Percentiles rank a stretch among this genome's conserved stretches.
These are phyloP conservation scores for Lactarius sp. DNA, from an alignment of 768 basidiomycete genomes.

Conservation along the genomic window DNA sequence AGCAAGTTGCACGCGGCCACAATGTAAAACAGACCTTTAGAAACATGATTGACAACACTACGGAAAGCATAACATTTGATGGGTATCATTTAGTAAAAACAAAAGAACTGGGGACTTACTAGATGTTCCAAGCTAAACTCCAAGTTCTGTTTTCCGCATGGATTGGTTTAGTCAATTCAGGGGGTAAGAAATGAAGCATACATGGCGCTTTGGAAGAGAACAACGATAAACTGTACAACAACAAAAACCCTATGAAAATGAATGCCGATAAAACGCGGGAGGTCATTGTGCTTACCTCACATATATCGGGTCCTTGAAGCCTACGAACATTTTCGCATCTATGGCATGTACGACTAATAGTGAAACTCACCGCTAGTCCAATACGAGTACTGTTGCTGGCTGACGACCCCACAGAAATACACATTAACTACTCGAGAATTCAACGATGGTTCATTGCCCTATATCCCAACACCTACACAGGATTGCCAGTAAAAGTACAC, in stretches of 20 bases:
- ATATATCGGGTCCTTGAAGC: neutral
- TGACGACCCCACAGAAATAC: neutral
- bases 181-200: neutral
- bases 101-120: neutral
- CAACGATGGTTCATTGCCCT: neutral
- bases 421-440: neutral
- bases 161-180: neutral
- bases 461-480: neutral
- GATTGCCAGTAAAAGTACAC: neutral
- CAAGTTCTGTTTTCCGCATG: neutral
- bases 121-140: conserved; percentile 1
- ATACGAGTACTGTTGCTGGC: conserved; percentile 4
- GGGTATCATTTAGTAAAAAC: neutral
- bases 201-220: neutral
- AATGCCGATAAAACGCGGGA: neutral
- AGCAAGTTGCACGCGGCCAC: neutral
- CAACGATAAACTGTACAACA: neutral
- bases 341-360: neutral
- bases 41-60: neutral
- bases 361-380: conserved; percentile 1
- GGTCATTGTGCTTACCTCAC: neutral
- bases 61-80: neutral
- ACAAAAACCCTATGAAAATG: neutral
- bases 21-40: neutral
- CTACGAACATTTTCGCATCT: neutral